phyloP scores from a whole-genome alignment of 2,329 filamentous ascomycete genomes.

The Claviceps sp. region DNA sequence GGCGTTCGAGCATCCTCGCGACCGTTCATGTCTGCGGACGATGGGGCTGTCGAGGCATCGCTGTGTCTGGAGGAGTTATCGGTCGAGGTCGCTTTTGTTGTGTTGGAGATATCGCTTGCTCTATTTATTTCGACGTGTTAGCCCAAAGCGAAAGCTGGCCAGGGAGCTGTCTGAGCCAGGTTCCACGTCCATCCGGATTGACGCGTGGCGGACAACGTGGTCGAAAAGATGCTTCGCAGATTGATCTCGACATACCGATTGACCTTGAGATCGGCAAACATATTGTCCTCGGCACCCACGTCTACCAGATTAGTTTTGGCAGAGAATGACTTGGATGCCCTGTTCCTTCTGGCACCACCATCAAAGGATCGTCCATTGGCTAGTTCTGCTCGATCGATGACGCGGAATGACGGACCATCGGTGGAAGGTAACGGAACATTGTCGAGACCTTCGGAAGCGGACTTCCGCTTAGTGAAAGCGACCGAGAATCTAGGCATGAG shows the following conservation, averaged over 20 bases:
- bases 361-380: constrained; percentile 34
- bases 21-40: constrained; percentile 32
- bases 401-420: constrained; percentile 41
- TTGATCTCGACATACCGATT: constrained; percentile 34
- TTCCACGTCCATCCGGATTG: not conserved
- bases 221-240: not conserved
- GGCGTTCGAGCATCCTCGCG: constrained; percentile 16
- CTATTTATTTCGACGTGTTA: constrained; percentile 32
- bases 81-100: constrained; percentile 44
- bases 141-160: constrained; percentile 8
- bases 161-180: too few relatives aligned
- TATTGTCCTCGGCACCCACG: constrained; percentile 40
- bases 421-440: constrained; percentile 31
- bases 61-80: constrained; percentile 50
- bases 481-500: constrained; percentile 51
- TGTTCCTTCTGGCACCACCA: constrained; percentile 30
- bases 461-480: constrained; percentile 46
- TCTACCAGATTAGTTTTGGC: constrained; percentile 25
- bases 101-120: constrained; percentile 47
- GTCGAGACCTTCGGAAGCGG: constrained; percentile 40
- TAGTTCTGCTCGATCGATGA: constrained; percentile 40
- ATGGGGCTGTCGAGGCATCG: constrained; percentile 47
- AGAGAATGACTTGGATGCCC: constrained; percentile 21
- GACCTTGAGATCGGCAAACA: constrained; percentile 42
- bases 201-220: not conserved